These are phyloP conservation scores for Marasmius tenuissimus DNA, from an alignment of 1,284 basidiomycete genomes.

Conservation along the genomic window DNA sequence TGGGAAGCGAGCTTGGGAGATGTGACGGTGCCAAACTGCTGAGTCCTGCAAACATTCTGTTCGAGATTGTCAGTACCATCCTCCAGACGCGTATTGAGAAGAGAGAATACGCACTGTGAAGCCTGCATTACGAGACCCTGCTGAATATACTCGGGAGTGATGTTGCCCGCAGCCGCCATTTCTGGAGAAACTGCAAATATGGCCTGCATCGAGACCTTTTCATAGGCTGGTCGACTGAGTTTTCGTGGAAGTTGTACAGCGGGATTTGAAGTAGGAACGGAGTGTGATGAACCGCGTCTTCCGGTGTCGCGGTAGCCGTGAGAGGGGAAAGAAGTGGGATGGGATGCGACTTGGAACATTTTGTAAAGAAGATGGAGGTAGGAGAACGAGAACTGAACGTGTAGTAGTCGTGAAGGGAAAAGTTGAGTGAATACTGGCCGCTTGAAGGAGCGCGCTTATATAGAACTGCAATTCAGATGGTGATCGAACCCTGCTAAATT, in stretches of 20 bases:
- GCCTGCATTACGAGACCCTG: slow-evolving; percentile 50
- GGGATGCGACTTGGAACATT: slow-evolving; percentile 53
- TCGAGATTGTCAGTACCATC: slow-evolving; percentile 15
- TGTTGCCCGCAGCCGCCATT: slow-evolving; percentile 39
- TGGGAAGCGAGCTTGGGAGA: slow-evolving; percentile 46
- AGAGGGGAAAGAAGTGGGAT: slow-evolving; percentile 37
- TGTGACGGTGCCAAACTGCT: slow-evolving; percentile 47
- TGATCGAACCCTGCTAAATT: neutral
- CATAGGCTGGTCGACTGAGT: slow-evolving; percentile 52
- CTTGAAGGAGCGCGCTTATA: neutral
- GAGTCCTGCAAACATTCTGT: slow-evolving; percentile 54
- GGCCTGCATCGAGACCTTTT: slow-evolving; percentile 51
- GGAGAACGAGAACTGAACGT: neutral
- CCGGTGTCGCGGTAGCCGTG: slow-evolving; percentile 27
- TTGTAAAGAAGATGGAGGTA: neutral
- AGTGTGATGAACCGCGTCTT: slow-evolving; percentile 20
- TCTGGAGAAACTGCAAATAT: slow-evolving; percentile 56
- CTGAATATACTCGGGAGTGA: slow-evolving; percentile 59
- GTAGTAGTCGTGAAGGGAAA: neutral
- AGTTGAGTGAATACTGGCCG: neutral
- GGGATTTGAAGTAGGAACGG: slow-evolving; percentile 21
- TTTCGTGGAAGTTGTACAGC: slow-evolving; percentile 57
- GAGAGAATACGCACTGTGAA: slow-evolving; percentile 41
- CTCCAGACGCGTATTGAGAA: slow-evolving; percentile 9
- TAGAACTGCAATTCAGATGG: neutral